phyloP scores from a whole-genome alignment of 2,329 filamentous ascomycete genomes.

The Orbilia quercus region DNA sequence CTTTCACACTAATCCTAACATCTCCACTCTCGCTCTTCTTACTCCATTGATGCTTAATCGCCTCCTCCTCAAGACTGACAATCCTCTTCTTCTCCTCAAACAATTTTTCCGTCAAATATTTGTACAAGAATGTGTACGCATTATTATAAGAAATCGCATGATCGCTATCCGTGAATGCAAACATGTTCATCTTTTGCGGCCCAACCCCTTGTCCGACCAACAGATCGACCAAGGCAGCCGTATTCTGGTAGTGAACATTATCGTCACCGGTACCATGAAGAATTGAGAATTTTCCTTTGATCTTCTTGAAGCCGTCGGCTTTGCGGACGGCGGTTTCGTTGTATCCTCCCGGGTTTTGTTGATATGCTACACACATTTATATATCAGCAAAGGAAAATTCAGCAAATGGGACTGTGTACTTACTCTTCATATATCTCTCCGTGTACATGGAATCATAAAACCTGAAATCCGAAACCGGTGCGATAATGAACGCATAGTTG shows the following conservation, averaged over 20 bases:
- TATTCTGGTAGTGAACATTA: constrained; percentile 77
- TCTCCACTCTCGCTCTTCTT: constrained; percentile 60
- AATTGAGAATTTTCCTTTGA: constrained; percentile 71
- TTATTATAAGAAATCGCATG: constrained; percentile 72
- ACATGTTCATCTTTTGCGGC: constrained; percentile 72
- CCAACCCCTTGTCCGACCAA: constrained; percentile 71
- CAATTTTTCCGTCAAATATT: constrained; percentile 71
- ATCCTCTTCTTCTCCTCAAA: constrained; percentile 72
- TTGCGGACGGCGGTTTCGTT: constrained; percentile 71
- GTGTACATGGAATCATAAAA: constrained; percentile 79
- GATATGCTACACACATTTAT: constrained; percentile 60
- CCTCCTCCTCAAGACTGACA: constrained; percentile 58
- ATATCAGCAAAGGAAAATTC: neutral
- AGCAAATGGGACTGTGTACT: neutral
- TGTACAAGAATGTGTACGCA: constrained; percentile 70
- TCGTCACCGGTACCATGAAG: constrained; percentile 77
- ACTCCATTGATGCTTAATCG: constrained; percentile 66
- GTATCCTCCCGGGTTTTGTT: constrained; percentile 71
- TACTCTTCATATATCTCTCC: constrained; percentile 77
- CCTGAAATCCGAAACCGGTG: constrained; percentile 75
- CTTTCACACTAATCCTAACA: neutral
- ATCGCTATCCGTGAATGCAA: constrained; percentile 74
- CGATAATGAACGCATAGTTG: constrained; percentile 72
- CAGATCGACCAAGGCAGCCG: constrained; percentile 72
- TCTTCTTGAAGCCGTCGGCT: constrained; percentile 71